Base-by-base conservation (phyloP, 306 rosid species). In the Casuarina glauca region DNA sequence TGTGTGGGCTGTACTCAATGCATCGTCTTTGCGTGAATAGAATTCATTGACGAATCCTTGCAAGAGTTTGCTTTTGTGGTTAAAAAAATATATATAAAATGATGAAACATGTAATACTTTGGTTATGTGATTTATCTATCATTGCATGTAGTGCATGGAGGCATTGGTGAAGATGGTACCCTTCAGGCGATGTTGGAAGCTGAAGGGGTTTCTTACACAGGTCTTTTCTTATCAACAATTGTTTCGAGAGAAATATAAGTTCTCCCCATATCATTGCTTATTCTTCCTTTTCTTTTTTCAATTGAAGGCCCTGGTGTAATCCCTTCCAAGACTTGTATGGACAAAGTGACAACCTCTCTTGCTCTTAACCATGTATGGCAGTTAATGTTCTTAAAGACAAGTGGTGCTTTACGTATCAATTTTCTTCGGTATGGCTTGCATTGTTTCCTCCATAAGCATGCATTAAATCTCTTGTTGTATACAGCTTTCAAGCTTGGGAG, bases 111-210 rank as follows among this genome's bases (percentile, higher is more conserved):
- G 69, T 63, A 11, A 63, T 6, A 66, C 11, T 66, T 62, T 19
- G 42, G 50, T 41, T 71, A 76, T 49, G 44, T 74, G 70, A 57
- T 81, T 75, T 74, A 54, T 72, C 76, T 76, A 63, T 53, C 74
- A 79, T 75, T 75, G 46, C 80, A 64, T 79, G 26, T 48, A 94
- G 98, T 94, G 87, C 98, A 94, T 88, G 98, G 98, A 87, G 98
- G 98, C 83, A 92, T 94, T 69, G 98, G 98, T 67, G 98, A 94
- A 88, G 97, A 94, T 79, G 98, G 98, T 53, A 89, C 91, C 1
- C 97, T 94, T 87, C 98, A 92, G 81, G 89, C 97, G 54, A 79
- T 92, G 85, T 83, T 94, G 80, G 92, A 89, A 79, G 91, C 90
- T 75, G 90, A 89, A 86, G 92, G 97, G 63, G 93, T 92, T 85